These are phyloP conservation scores for Tylopilus sp. DNA, from an alignment of 768 basidiomycete species.

Conservation along the genomic window DNA sequence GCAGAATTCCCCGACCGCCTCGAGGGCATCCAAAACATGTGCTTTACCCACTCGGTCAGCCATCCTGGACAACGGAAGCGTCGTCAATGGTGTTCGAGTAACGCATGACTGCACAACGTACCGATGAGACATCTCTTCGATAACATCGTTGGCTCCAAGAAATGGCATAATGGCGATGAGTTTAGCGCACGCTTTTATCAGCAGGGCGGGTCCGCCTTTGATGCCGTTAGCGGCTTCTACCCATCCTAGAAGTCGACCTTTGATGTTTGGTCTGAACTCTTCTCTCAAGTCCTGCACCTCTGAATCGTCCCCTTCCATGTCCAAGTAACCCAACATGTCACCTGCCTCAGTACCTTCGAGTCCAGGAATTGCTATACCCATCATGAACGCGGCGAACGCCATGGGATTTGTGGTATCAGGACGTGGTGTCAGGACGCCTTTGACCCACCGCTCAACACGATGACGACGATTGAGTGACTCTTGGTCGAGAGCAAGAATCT, in stretches of 20 bases:
- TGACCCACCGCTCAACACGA: conserved; percentile 52
- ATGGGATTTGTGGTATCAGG: conserved; percentile 43
- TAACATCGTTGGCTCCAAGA: conserved; percentile 46
- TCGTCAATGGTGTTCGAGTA: not conserved
- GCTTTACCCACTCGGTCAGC: conserved; percentile 52
- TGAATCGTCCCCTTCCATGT: conserved; percentile 48
- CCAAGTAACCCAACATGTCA: conserved; percentile 50
- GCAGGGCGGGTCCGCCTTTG: conserved; percentile 36
- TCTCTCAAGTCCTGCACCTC: conserved; percentile 60
- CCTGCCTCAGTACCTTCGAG: conserved; percentile 38
- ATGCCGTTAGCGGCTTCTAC: conserved; percentile 35
- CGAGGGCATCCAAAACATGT: conserved; percentile 51
- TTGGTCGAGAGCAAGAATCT: conserved; percentile 42
- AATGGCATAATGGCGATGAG: conserved; percentile 56
- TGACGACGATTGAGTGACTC: conserved; percentile 40
- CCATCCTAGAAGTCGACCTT: conserved; percentile 60
- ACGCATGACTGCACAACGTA: conserved; percentile 23
- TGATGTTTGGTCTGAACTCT: conserved; percentile 56
- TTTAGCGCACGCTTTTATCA: conserved; percentile 43
- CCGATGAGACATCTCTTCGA: conserved; percentile 55
- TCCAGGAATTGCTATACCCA: conserved; percentile 45
- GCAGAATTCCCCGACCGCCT: conserved; percentile 45
- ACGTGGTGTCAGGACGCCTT: conserved; percentile 41
- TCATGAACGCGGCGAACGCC: conserved; percentile 65
- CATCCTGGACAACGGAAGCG: conserved; percentile 34